Evolutionary conservation across 108 stramenopile genomes (phyloP).

Genomic region (Cyclotella atomus): DNA sequence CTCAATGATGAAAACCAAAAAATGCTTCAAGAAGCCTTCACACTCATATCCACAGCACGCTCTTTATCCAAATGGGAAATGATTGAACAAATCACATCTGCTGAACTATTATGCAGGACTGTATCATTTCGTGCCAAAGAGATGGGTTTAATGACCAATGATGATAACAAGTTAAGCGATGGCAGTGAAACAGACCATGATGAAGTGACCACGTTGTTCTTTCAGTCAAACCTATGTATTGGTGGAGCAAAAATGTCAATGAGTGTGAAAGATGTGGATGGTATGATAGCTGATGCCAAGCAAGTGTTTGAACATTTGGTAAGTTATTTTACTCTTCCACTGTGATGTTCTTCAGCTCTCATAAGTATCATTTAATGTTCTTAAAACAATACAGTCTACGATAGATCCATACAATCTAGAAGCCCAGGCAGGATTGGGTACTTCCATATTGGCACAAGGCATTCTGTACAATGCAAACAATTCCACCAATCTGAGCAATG

Average conservation of each 20-base stretch:
- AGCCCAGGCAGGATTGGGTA: slow-evolving; percentile 34
- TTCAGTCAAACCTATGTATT: slow-evolving; percentile 12
- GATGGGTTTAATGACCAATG: background rate
- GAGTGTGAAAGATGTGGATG: slow-evolving; percentile 7
- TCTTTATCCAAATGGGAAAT: background rate
- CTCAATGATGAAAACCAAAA: background rate
- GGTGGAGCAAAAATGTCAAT: slow-evolving; percentile 20
- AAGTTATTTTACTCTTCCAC: background rate
- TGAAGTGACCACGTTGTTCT: background rate
- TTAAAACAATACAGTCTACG: background rate
- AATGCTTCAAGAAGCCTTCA: slow-evolving; percentile 2
- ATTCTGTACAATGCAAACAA: slow-evolving; percentile 14
- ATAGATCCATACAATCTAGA: slow-evolving; percentile 22
- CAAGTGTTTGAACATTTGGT: slow-evolving; percentile 30
- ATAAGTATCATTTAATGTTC: background rate
- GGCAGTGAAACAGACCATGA: background rate
- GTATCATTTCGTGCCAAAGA: background rate
- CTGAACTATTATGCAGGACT: background rate
- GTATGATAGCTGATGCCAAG: slow-evolving; percentile 18
- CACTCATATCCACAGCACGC: background rate
- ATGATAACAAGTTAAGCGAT: background rate
- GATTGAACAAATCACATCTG: background rate
- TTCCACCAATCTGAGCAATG: background rate
- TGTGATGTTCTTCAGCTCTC: background rate
- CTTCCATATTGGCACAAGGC: slow-evolving; percentile 38